Base-by-base conservation (phyloP, 1,139 yeast genomes). In the Tardiomyces depauwii region DNA sequence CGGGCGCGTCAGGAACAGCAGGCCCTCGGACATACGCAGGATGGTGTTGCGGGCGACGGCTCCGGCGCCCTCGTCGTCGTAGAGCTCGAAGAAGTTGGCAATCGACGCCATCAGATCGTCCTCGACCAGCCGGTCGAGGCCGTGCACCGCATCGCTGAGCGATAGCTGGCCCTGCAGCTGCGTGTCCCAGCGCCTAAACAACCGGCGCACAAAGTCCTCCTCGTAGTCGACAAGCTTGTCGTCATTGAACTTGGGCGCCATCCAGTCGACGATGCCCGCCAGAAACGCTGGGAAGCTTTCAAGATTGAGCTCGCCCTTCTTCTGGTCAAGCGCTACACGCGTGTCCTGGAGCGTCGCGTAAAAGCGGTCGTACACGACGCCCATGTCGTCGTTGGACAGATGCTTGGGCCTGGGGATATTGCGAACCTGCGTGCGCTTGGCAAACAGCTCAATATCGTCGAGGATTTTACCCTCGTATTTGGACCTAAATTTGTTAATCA, bases 351-450 rank as follows among this genome's bases (percentile, higher is more conserved):
- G 76, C 18, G 86, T 82, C 25, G 80, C 77, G 58, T 88, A 88
- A 62, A 81, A 91, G 42, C 95, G 70, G 60, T 91, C 98, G 60
- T 91, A 91, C 7, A 88, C 70, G 40, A 82, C 74, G 4, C 88
- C 78, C 32, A 87, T 56, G 38, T 85, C 77, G 1, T 72, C 78
- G 39, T 66, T 70, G 2, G 73, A 63, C 42, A 91, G 67, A 56
- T 84, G 77, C 19, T 71, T 72, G 0, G 87, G 76, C 57, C 81
- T 82, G 23, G 93, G 89, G 49, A 91, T 68, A 61, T 86, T 88
- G 53, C 98, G 74, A 39, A 91, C 63, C 62, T 91, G 96, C 0
- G 97, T 87, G 49, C 96, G 74, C 62, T 91, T 91, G 40, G 93
- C 95, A 67, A 91, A 91, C 0, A 81, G 72, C 53, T 93, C 94